Base-by-base conservation (phyloP, 345 rosid species). In the Rhizophora apiculata region DNA sequence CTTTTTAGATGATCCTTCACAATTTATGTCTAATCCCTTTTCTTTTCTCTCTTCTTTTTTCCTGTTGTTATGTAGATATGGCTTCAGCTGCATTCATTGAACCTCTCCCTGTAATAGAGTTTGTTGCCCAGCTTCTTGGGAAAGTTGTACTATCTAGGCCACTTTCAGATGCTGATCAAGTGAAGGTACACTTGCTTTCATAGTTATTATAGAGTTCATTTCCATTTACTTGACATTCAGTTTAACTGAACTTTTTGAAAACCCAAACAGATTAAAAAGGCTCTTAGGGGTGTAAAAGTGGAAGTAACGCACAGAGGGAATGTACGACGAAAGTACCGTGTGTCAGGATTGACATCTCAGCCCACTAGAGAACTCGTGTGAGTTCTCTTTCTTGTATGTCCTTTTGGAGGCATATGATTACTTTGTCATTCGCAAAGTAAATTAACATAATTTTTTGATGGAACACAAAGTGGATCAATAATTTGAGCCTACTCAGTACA, bases 71-170 rank as follows among this genome's bases (percentile, higher is more conserved):
- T 60, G 36, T 72, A 96, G 99, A 96, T 81, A 90, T 90, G 98
- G 97, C 99, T 71, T 89, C 97, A 6, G 96, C 98, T 78, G 97
- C 99, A 6, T 96, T 92, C 55, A 96, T 96, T 7, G 99, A 96
- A 85, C 94, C 99, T 55, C 99, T 96, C 54, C 99, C 99, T 0
- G 98, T 96, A 48, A 81, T 90, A 30, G 99, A 96, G 81, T 92
- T 86, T 66, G 97, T 92, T 70, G 97, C 88, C 52, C 97, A 92
- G 76, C 98, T 96, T 80, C 83, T 96, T 31, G 87, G 93, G 60
- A 90, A 87, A 74, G 98, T 87, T 74, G 94, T 84, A 20, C 69
- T 86, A 31, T 87, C 87, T 9, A 86, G 94, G 78, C 92, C 88
- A 26, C 81, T 92, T 56, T 90, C 95, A 56, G 99, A 96, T 84